Percentiles rank a stretch among this genome's conserved stretches.
Evolutionary conservation across 2,329 filamentous ascomycete genomes (phyloP).

Genomic region (Lasiodiplodia hormozganensis): DNA sequence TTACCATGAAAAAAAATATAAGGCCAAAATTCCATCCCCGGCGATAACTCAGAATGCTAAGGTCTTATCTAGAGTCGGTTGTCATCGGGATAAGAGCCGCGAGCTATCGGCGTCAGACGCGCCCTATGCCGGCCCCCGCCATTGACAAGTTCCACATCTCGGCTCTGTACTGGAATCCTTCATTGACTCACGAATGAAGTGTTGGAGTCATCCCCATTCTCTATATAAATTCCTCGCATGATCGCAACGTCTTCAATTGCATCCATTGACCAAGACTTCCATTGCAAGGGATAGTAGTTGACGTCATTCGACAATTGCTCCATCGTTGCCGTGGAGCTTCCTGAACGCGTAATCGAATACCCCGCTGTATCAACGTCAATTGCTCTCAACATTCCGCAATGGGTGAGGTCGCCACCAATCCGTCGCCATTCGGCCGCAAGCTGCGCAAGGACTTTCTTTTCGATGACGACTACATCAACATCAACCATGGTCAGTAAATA

Average conservation of each 20-base stretch:
- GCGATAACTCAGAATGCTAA: neutral
- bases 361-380: neutral
- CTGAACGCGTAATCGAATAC: neutral
- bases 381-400: neutral
- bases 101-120: conserved; percentile 1
- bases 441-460: conserved; percentile 73
- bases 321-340: neutral
- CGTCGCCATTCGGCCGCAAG: conserved; percentile 55
- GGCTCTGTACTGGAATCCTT: neutral
- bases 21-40: neutral
- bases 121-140: neutral
- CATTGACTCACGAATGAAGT: neutral
- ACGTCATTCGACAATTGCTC: neutral
- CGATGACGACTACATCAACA: conserved; percentile 69
- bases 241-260: neutral
- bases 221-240: neutral
- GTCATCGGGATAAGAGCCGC: neutral
- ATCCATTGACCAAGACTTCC: neutral
- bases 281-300: neutral
- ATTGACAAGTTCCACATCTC: conserved; percentile 11
- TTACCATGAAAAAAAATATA: neutral
- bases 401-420: conserved; percentile 5
- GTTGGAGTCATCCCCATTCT: neutral
- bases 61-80: conserved; percentile 3
- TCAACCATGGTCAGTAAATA: conserved; percentile 74